Conservation (phyloP, 352 stramenopile species). For the Aphanomyces stellatus region DNA sequence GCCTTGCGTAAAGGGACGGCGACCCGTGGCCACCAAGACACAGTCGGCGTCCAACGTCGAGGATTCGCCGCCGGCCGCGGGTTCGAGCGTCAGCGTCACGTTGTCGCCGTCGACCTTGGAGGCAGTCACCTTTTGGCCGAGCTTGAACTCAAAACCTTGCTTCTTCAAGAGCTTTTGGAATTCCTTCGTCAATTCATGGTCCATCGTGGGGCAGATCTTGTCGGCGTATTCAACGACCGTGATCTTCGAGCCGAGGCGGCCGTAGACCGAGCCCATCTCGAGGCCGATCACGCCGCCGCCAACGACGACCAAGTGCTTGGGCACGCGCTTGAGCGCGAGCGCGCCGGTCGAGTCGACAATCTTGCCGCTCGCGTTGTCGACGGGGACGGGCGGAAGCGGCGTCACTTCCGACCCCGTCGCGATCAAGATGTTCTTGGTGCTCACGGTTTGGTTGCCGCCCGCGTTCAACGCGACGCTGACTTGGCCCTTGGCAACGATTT, state of each 20-base stretch:
- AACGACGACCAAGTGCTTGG: constrained; percentile 94
- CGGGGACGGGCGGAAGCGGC: constrained; percentile 91
- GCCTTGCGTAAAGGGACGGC: constrained; percentile 92
- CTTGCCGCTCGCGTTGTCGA: constrained; percentile 95
- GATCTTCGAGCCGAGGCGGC: constrained; percentile 90
- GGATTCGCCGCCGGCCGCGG: constrained; percentile 45
- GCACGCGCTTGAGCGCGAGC: constrained; percentile 89
- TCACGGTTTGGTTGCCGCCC: constrained; percentile 86
- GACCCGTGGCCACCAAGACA: constrained; percentile 82
- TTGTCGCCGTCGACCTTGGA: constrained; percentile 86
- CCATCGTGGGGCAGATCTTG: constrained; percentile 88
- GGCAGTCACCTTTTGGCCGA: constrained; percentile 96
- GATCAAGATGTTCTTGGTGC: constrained; percentile 97
- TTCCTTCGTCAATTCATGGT: constrained; percentile 93
- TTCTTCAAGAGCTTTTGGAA: constrained; percentile 98
- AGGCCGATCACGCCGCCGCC: constrained; percentile 97
- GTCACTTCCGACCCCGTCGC: constrained; percentile 86
- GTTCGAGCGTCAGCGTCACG: constrained; percentile 95
- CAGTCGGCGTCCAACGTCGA: constrained; percentile 67
- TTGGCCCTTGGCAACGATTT: constrained; percentile 87
- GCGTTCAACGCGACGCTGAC: constrained; percentile 89
- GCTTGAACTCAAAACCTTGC: constrained; percentile 97
- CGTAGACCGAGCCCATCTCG: constrained; percentile 98
- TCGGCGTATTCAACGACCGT: constrained; percentile 99
- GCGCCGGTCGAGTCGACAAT: constrained; percentile 99